Base-by-base conservation (phyloP, 2,329 filamentous ascomycete species). In the Ceratocystis lukuohia region DNA sequence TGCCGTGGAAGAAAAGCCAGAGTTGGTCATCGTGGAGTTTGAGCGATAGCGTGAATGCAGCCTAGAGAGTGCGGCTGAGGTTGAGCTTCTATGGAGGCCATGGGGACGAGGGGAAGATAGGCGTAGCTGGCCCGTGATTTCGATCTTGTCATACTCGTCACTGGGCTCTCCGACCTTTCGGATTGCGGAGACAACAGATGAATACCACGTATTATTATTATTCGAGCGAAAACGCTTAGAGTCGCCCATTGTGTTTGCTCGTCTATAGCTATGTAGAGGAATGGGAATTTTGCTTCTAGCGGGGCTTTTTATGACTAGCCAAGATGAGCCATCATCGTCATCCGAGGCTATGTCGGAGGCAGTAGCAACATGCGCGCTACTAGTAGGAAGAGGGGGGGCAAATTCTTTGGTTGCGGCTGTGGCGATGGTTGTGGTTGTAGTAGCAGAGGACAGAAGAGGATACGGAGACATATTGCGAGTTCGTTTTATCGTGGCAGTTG, bases 121-220 rank as follows among this genome's bases (percentile, higher is more conserved):
- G 1, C 28, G 46, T 37, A 64, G 33, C 33, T 53, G 28, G 25
- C 45, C 28, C 50, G 30, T 12, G 46, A 56, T 41, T 22, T 17
- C 46, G n/a, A 57, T 57, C 25, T 20, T 53, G 20, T 37, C 57
- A 44, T n/a, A 48, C 8, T 61, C 64, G 3, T 45, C 25, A 7
- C 45, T 57, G 10, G 64, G 44, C 56, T 46, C 44, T 20, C 64
- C 57, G 30, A 65, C 57, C 7, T 46, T 65, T 17, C 53, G 37
- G 56, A 65, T 65, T 20, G 56, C 64, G 22, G 41, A 59, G n/a
- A 56, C 57, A 15, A 65, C 64, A 46, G 64, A 65, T 10, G 41
- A 65, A 28, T 61, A 65, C 64, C 64, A 65, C 30, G 30, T 30
- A 25, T 65, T 61, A 5, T 15, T 41, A 15, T 15, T 41, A 15